Conservation (phyloP, 73 alveolate species). For the Stentor roeselii region DNA sequence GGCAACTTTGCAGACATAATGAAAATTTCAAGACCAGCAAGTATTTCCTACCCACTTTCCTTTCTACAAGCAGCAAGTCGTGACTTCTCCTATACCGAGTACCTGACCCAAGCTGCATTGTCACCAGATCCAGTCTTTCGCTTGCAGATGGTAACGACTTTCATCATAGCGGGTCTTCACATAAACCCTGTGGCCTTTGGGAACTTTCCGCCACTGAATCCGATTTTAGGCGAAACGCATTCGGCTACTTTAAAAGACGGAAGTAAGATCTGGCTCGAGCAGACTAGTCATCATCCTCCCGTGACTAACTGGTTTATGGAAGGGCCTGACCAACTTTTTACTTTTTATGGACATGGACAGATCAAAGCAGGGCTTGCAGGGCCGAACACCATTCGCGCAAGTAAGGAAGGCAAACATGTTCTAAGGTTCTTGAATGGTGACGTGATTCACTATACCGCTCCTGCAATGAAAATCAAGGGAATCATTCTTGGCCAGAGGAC, state of each 20-base stretch:
- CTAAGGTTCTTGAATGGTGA: conserved; percentile 80
- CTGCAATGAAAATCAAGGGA: conserved; percentile 70
- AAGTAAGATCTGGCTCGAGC: conserved; percentile 78
- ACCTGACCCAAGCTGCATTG: background rate
- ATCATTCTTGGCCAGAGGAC: conserved; percentile 65
- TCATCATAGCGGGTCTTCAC: conserved; percentile 61
- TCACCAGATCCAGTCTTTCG: background rate
- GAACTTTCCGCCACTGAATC: conserved; percentile 74
- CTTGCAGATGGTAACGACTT: background rate
- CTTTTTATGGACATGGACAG: conserved; percentile 37
- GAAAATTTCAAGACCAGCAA: conserved; percentile 22
- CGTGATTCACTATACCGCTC: conserved; percentile 51
- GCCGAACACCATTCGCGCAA: conserved; percentile 59
- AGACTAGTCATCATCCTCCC: conserved; percentile 92
- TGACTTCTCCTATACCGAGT: background rate
- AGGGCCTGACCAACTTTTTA: conserved; percentile 60
- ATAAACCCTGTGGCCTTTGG: conserved; percentile 60
- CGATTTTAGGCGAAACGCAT: conserved; percentile 88
- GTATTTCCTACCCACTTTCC: conserved; percentile 64
- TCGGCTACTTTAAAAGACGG: conserved; percentile 86
- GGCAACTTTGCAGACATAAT: conserved; percentile 58
- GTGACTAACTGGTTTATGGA: conserved; percentile 66
- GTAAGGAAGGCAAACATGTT: conserved; percentile 73
- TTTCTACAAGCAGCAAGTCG: conserved; percentile 43
- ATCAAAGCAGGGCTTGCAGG: conserved; percentile 62